A percentile compares a stretch with the other conserved stretches of the same genome.
phyloP scores from a whole-genome alignment of 2,329 filamentous ascomycete species.

The Cercospora brassicicola region DNA sequence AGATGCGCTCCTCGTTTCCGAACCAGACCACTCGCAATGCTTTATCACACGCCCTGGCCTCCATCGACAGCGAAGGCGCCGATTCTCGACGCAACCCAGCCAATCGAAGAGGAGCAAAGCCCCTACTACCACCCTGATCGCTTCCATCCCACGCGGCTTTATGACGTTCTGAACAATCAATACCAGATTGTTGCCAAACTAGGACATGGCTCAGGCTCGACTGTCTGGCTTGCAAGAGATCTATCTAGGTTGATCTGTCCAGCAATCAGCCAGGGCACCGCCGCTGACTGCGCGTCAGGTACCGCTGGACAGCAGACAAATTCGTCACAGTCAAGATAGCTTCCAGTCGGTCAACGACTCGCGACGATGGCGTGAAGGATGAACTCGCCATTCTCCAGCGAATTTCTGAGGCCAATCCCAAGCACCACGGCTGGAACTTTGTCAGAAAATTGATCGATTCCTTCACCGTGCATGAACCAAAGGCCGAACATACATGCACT shows the following conservation, averaged over 20 bases:
- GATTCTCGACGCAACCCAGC: background rate
- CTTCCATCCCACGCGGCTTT: slow-evolving; percentile 39
- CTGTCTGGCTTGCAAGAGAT: slow-evolving; percentile 46
- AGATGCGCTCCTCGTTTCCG: background rate
- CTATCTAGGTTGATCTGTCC: background rate
- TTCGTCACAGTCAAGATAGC: slow-evolving; percentile 6
- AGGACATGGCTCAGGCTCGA: slow-evolving; percentile 44
- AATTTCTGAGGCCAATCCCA: background rate
- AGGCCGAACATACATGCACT: slow-evolving; percentile 27
- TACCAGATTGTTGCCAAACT: slow-evolving; percentile 46
- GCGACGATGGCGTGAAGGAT: background rate
- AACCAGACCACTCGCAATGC: background rate
- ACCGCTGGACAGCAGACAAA: background rate
- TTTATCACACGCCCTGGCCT: background rate
- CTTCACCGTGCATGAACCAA: slow-evolving; percentile 13
- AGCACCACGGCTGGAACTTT: slow-evolving; percentile 5
- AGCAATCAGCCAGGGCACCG: background rate
- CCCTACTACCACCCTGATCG: background rate
- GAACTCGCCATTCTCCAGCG: background rate
- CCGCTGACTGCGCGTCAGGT: background rate
- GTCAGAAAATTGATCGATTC: slow-evolving; percentile 13
- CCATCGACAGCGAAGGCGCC: background rate
- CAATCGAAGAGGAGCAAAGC: background rate
- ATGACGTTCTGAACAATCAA: slow-evolving; percentile 34
- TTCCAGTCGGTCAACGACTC: background rate